phyloP scores from a whole-genome alignment of 2,329 filamentous ascomycete species.

The Aspergillus sp. region DNA sequence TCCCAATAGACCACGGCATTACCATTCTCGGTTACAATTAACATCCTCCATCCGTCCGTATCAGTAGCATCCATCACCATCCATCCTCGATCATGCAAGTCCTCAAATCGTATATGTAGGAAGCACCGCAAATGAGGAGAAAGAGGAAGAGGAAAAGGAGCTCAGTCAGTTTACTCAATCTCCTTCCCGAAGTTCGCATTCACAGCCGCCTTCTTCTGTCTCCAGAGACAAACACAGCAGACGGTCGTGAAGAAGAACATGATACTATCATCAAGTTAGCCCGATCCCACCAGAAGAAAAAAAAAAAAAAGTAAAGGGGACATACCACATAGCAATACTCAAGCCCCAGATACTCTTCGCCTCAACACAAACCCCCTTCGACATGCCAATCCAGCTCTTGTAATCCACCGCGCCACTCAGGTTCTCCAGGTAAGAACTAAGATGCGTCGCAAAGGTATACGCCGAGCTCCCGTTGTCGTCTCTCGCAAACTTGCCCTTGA shows the following conservation, averaged over 20 bases:
- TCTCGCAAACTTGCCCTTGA: slow-evolving; percentile 29
- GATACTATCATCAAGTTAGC: slow-evolving; percentile 45
- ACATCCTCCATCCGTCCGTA: too few species aligned
- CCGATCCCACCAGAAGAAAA: background rate
- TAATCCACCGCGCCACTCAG: slow-evolving; percentile 53
- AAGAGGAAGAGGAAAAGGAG: background rate
- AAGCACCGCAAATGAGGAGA: background rate
- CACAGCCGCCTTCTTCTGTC: slow-evolving; percentile 50
- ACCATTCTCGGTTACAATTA: too few species aligned
- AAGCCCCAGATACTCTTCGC: slow-evolving; percentile 88
- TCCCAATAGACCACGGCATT: too few species aligned
- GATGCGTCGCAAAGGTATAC: slow-evolving; percentile 54
- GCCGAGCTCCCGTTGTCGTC: slow-evolving; percentile 38
- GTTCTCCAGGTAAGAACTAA: slow-evolving; percentile 53
- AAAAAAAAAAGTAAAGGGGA: slow-evolving; percentile 15
- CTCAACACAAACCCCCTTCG: slow-evolving; percentile 70
- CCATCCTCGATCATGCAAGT: background rate
- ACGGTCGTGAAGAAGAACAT: slow-evolving; percentile 66
- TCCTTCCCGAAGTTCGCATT: background rate
- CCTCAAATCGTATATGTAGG: background rate
- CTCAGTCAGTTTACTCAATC: background rate
- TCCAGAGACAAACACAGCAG: slow-evolving; percentile 62
- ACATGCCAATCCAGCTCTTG: slow-evolving; percentile 58
- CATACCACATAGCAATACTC: slow-evolving; percentile 71
- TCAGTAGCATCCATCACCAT: too few species aligned